Percentiles rank a stretch among this genome's conserved stretches.
phyloP scores from a whole-genome alignment of 2,329 filamentous ascomycete genomes.

The Elsinoe perseae region DNA sequence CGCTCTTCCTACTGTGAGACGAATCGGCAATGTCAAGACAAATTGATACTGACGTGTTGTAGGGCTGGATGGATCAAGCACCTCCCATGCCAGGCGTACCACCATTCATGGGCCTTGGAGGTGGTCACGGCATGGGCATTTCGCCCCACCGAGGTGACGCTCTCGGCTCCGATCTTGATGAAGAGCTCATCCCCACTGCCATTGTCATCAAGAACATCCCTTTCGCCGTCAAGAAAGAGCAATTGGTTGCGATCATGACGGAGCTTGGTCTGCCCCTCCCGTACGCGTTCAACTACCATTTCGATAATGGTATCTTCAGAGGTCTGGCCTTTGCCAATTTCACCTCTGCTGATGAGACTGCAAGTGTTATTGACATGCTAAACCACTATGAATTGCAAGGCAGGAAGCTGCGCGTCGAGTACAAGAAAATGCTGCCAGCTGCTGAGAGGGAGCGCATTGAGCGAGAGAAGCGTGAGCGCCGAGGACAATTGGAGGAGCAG shows the following conservation, averaged over 20 bases:
- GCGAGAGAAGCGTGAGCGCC: slow-evolving; percentile 89
- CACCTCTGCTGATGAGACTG: slow-evolving; percentile 88
- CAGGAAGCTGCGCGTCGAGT: slow-evolving; percentile 89
- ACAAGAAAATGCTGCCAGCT: slow-evolving; percentile 98
- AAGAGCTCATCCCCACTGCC: slow-evolving; percentile 93
- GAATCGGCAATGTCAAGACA: slow-evolving; percentile 10
- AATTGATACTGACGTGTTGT: slow-evolving; percentile 17
- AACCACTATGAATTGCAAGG: slow-evolving; percentile 95
- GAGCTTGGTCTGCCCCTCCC: slow-evolving; percentile 88
- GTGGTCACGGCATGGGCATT: slow-evolving; percentile 24
- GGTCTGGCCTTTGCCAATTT: slow-evolving; percentile 98
- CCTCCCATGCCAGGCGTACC: slow-evolving; percentile 35
- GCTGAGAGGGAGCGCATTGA: slow-evolving; percentile 94
- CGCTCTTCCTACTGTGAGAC: slow-evolving; percentile 66
- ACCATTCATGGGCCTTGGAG: slow-evolving; percentile 39
- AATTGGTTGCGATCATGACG: slow-evolving; percentile 86
- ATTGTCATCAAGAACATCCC: slow-evolving; percentile 99
- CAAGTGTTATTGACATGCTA: slow-evolving; percentile 82
- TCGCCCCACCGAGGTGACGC: slow-evolving; percentile 38
- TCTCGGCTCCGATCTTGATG: slow-evolving; percentile 51
- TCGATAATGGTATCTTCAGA: slow-evolving; percentile 94
- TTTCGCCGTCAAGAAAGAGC: slow-evolving; percentile 96
- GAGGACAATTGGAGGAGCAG: slow-evolving; percentile 94
- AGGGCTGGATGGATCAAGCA: slow-evolving; percentile 57
- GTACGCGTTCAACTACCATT: slow-evolving; percentile 99